Base-by-base conservation (phyloP, 2,329 filamentous ascomycete genomes). In the Stachybotrys chlorohalonatus region DNA sequence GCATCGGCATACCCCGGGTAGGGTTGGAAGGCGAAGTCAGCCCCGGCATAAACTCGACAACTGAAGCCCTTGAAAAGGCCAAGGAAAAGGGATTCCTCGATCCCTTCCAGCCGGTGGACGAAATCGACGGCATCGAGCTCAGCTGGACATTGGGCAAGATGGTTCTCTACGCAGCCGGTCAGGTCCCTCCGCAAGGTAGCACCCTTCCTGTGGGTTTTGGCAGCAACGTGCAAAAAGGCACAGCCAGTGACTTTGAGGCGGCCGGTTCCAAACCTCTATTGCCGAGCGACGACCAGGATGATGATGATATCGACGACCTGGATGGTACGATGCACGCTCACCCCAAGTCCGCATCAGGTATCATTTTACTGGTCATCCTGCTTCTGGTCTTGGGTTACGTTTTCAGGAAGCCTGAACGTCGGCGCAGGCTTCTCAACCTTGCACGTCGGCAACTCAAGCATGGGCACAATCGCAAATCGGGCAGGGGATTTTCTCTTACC, bases 141-240 rank as follows among this genome's bases (percentile, higher is more conserved):
- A 95, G 90, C 74, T 99, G 94, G 94, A 97, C 94, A 0, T 75
- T 99, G 6, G 94, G 94, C 1, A 96, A 96, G 67, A 96, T 97
- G 81, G 83, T 99, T 7, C 81, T 99, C 5, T 97, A 97, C 63
- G 94, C 94, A 5, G 86, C 93, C 0, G 94, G 90, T 4, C 90
- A 96, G 68, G 79, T 99, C 6, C 86, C 89, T 1, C 81, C 89
- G 0, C 72, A 77, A 7, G 78, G 75, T 1, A 74, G 68, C 1
- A 61, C 66, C 2, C 74, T 92, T 2, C 90, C 92, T 0, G 94
- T 99, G 9, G 94, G 94, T 0, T 97, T 97, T 66, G 94, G 94
- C 55, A 90, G 85, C 71, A 99, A 99, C 64, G 75, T 79, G n/a
- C 75, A 75, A 46, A 77, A 76, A 7, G 77, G 75, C 6, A 78